phyloP scores from a whole-genome alignment of 202 grass and related monocot species.

The Sporobolus alterniflorus region DNA sequence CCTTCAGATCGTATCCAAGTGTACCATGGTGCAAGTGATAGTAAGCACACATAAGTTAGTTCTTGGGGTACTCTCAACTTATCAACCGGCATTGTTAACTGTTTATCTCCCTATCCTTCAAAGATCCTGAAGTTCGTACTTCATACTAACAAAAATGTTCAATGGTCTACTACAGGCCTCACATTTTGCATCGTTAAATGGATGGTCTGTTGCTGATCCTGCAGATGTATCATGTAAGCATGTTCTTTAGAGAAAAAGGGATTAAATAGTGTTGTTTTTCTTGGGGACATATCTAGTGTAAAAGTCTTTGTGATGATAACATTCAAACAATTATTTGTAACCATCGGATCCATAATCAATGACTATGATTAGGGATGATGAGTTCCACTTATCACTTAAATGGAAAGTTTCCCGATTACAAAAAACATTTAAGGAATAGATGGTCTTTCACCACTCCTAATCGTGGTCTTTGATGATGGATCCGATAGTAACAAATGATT shows the following conservation, averaged over 20 bases:
- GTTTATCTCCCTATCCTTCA: neutral
- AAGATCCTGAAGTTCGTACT: neutral
- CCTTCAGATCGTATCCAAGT: neutral
- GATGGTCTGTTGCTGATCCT: constrained; percentile 59
- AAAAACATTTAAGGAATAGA: too few relatives aligned
- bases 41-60: constrained; percentile 2
- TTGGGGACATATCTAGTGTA: too few relatives aligned
- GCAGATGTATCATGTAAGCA: constrained; percentile 64
- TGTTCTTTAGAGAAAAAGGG: neutral
- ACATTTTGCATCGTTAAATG: constrained; percentile 67
- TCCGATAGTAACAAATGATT: too few relatives aligned
- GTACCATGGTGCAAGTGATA: neutral
- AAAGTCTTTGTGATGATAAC: too few relatives aligned
- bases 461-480: too few relatives aligned
- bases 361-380: too few relatives aligned
- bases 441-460: too few relatives aligned
- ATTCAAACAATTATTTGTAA: too few relatives aligned
- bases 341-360: too few relatives aligned
- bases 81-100: neutral
- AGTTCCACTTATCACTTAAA: too few relatives aligned
- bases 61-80: neutral
- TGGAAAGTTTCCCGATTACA: too few relatives aligned
- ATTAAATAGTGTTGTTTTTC: too few relatives aligned
- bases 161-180: constrained; percentile 43
- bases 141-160: neutral